Evolutionary conservation across 139 green algal genomes (phyloP).

Genomic region (Haematococcus lacustris): DNA sequence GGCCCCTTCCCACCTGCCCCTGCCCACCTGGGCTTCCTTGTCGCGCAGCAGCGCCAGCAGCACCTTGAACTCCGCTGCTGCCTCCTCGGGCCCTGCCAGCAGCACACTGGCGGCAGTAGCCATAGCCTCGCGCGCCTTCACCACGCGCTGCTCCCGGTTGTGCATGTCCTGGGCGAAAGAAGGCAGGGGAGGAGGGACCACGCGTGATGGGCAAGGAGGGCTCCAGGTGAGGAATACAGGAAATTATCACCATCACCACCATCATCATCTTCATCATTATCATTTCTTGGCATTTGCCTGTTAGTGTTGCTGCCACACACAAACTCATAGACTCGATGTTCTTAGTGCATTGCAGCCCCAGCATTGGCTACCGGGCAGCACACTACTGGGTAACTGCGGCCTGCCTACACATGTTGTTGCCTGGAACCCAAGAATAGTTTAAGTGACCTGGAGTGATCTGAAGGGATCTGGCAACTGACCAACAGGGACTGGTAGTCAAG

Average conservation of each 20-base stretch:
- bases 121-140: conserved; percentile 58
- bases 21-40: conserved; percentile 19
- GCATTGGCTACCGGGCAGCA: background rate
- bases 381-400: background rate
- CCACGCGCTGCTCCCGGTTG: conserved; percentile 20
- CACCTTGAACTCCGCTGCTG: conserved; percentile 18
- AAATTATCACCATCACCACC: background rate
- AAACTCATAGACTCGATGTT: background rate
- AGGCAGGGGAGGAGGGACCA: background rate
- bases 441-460: background rate
- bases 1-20: background rate
- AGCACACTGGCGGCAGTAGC: conserved; percentile 59
- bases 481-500: background rate
- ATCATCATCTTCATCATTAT: background rate
- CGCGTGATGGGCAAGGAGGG: background rate
- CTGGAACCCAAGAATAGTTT: background rate
- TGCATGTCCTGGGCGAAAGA: background rate
- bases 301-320: background rate
- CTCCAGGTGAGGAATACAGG: background rate
- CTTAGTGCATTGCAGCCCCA: background rate
- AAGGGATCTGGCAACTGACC: background rate
- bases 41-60: conserved; percentile 17
- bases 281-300: background rate
- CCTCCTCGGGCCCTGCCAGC: conserved; percentile 62
- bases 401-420: background rate